Percentiles rank a stretch among this genome's conserved stretches.
These are phyloP conservation scores for Zasmidium angulare DNA, from an alignment of 2,329 filamentous ascomycete species.

Conservation along the genomic window DNA sequence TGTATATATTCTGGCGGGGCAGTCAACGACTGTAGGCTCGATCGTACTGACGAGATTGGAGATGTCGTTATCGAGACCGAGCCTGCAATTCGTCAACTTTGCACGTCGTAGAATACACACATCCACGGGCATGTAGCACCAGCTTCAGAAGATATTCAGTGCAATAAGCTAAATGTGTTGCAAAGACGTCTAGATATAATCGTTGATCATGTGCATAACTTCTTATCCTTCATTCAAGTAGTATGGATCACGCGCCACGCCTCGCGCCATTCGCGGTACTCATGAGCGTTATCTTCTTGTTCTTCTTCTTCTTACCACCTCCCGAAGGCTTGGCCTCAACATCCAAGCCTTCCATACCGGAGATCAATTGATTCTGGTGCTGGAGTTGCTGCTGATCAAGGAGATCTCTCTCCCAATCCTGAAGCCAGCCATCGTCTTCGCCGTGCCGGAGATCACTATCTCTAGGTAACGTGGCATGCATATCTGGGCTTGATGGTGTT, in stretches of 20 bases:
- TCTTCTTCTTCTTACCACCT: conserved; percentile 61
- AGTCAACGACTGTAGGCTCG: no score
- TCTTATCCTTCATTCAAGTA: background rate
- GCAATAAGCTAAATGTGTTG: no score
- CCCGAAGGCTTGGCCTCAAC: conserved; percentile 44
- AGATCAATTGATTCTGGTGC: conserved; percentile 14
- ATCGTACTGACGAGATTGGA: no score
- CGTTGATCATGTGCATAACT: no score
- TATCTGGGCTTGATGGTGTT: conserved; percentile 56
- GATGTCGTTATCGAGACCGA: no score
- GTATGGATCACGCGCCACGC: conserved; percentile 23
- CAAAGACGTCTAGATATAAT: no score
- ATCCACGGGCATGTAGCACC: no score
- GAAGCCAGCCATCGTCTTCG: conserved; percentile 79
- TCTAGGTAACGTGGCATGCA: conserved; percentile 44
- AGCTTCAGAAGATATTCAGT: no score
- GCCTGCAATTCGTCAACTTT: no score
- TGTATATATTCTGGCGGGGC: no score
- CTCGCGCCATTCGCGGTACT: conserved; percentile 52
- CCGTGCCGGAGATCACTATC: conserved; percentile 37
- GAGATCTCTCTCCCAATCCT: conserved; percentile 78
- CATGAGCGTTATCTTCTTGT: conserved; percentile 69
- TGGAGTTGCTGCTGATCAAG: conserved; percentile 61
- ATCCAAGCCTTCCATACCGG: conserved; percentile 19
- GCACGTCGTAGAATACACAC: no score